Base-by-base conservation (phyloP, 345 rosid genomes). In the Adansonia digitata region DNA sequence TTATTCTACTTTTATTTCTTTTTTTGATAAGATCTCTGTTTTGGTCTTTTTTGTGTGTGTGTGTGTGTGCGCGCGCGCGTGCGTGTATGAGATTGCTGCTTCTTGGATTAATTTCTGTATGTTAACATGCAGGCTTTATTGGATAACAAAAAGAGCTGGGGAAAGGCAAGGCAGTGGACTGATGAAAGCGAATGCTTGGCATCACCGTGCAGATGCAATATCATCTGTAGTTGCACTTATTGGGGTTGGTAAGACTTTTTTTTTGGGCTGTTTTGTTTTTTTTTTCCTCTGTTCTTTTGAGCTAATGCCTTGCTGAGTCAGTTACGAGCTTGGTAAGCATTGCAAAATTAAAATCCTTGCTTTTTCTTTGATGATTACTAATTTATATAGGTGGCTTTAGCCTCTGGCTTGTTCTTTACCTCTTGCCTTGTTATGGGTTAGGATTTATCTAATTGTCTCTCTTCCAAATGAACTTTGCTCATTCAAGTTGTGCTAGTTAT, bases 141-240 rank as follows among this genome's bases (percentile, higher is more conserved):
- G 97, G 97, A 82, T 91, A 79, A 94, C 97, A 59, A 94, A 92
- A 86, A 85, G 81, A 86, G 97, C 91, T 66, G 98, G 92, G 70
- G 98, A 92, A 79, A 91, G 74, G 73, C 93, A 79, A 75, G 96
- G 95, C 48, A 94, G 98, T 85, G 94, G 92, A 56, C 81, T 94
- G 72, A 94, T 94, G 98, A 94, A 86, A 82, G 98, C 98, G 75
- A 94, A 94, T 85, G 97, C 97, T 64, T 94, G 98, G 98, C 98
- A 94, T 85, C 98, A 92, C 84, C 97, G 97, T 64, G 89, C 92
- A 26, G 97, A 94, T 90, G 98, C 97, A 15, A 79, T 94, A 78
- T 94, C 98, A 45, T 94, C 97, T 49, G 72, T 94, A 48, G 93
- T 94, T 79, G 94, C 98, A 56, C 92, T 94, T 51, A 77, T 94